Base-by-base conservation (phyloP, 768 basidiomycete genomes). In the Clavulina sp. region DNA sequence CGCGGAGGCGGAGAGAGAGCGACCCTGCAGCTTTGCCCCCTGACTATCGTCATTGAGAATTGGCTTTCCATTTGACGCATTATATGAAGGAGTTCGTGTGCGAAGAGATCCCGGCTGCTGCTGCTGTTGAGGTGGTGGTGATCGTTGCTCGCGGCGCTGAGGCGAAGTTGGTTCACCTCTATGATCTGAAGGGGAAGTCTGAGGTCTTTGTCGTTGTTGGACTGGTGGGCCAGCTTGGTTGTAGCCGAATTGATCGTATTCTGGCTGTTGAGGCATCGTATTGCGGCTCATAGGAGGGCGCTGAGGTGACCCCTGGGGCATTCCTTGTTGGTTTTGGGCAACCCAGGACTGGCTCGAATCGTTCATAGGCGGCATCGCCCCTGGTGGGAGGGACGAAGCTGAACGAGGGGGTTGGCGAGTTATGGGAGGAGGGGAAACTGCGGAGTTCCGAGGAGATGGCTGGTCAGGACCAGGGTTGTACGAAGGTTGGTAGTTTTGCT, bases 1-100 rank as follows among this genome's bases (percentile, higher is more conserved):
- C 4, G 73, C 80, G 28, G 74, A 81, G 5, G 84, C 83, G 1
- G 83, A 85, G 43, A 80, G 58, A 26, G 84, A 87, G 31, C 84
- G 77, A n/a, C 68, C 65, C 2, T 79, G 70, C n/a, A 65, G 58
- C 54, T 74, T 70, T n/a, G 57, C 60, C 5, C 47, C 23, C 64
- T 40, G 52, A 16, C 16, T n/a, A 31, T 2, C 23, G 21, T 24
- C 56, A 46, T 68, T 63, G 60, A 70, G 69, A 51, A n/a, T n/a
- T n/a, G n/a, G n/a, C n/a, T n/a, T n/a, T n/a, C n/a, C n/a, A n/a
- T n/a, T n/a, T n/a, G n/a, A n/a, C n/a, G n/a, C n/a, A n/a, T n/a
- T n/a, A n/a, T n/a, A n/a, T n/a, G n/a, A n/a, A n/a, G n/a, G n/a
- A n/a, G n/a, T n/a, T n/a, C n/a, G n/a, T n/a, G n/a, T n/a, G n/a